Conservation (phyloP, 2,329 filamentous ascomycete genomes). For the Drechmeria coniospora region DNA sequence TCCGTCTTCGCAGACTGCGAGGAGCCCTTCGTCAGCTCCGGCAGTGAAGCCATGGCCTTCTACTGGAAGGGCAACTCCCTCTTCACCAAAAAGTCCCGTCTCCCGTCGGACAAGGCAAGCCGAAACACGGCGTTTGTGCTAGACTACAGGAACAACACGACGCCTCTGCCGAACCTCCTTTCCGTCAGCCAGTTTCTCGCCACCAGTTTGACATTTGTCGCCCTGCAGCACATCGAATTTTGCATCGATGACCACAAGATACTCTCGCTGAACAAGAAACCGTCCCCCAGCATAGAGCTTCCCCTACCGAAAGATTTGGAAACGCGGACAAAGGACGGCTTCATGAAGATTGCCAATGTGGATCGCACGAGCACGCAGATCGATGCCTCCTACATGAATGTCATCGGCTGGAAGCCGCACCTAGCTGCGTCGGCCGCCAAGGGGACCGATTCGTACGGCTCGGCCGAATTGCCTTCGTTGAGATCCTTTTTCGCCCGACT, state of each 20-base stretch:
- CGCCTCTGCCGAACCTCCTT: constrained; percentile 71
- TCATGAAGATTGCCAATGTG: constrained; percentile 76
- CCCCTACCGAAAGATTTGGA: constrained; percentile 65
- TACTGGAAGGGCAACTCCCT: constrained; percentile 99
- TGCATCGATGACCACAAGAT: constrained; percentile 81
- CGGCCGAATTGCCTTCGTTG: constrained; percentile 42
- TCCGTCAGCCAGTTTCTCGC: constrained; percentile 84
- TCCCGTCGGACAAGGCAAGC: constrained; percentile 51
- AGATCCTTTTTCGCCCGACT: constrained; percentile 69
- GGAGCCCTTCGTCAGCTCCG: constrained; percentile 91
- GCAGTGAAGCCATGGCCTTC: constrained; percentile 87
- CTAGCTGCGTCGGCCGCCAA: constrained; percentile 23
- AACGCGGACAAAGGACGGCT: constrained; percentile 65
- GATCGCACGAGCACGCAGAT: constrained; percentile 82
- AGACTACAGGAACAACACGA: constrained; percentile 80
- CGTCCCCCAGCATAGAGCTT: constrained; percentile 60
- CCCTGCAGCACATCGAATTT: constrained; percentile 73
- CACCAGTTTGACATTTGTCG: constrained; percentile 91
- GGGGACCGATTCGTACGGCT: constrained; percentile 32
- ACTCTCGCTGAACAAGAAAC: constrained; percentile 67
- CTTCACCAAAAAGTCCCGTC: constrained; percentile 72
- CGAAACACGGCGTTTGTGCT: constrained; percentile 81
- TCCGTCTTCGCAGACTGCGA: constrained; percentile 97
- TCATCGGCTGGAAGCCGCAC: constrained; percentile 66
- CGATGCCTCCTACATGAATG: constrained; percentile 77